Evolutionary conservation across 169 alveolate genomes (phyloP).

Genomic region (Toxoplasma gondii): DNA sequence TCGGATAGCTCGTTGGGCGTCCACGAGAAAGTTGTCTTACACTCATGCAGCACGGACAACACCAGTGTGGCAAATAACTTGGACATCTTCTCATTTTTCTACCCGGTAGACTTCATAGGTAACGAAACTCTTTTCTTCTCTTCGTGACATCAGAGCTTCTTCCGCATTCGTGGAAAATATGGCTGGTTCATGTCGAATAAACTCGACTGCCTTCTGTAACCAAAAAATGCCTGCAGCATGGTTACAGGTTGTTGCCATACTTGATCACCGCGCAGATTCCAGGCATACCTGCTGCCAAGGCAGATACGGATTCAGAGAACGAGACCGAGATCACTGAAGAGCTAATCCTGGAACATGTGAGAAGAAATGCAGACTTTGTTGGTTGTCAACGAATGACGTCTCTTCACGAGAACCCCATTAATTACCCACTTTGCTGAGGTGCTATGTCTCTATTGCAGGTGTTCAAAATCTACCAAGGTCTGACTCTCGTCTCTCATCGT

Average conservation of each 20-base stretch:
- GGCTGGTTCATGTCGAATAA: too few relatives aligned
- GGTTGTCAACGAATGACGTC: too few relatives aligned
- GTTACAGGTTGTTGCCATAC: slow-evolving; percentile 12
- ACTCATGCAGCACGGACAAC: too few relatives aligned
- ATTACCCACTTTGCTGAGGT: neutral
- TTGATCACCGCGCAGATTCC: neutral
- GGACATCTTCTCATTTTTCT: too few relatives aligned
- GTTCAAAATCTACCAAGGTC: neutral
- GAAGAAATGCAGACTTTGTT: neutral
- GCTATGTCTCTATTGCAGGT: neutral
- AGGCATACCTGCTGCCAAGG: neutral
- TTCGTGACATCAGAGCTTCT: too few relatives aligned
- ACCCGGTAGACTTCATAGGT: too few relatives aligned
- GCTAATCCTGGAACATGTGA: neutral
- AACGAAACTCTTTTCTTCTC: too few relatives aligned
- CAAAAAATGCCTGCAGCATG: neutral
- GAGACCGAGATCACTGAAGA: slow-evolving; percentile 20
- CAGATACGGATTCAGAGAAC: neutral
- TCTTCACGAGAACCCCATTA: neutral
- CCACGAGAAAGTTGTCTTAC: too few relatives aligned
- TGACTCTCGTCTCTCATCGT: neutral
- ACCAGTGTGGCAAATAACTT: too few relatives aligned
- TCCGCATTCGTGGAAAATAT: too few relatives aligned
- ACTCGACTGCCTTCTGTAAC: neutral
- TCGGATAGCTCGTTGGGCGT: too few relatives aligned